A percentile compares a stretch with the other conserved stretches of the same genome.
These are phyloP conservation scores for Fusarium staphyleae DNA, from an alignment of 2,329 filamentous ascomycete species.

Conservation along the genomic window DNA sequence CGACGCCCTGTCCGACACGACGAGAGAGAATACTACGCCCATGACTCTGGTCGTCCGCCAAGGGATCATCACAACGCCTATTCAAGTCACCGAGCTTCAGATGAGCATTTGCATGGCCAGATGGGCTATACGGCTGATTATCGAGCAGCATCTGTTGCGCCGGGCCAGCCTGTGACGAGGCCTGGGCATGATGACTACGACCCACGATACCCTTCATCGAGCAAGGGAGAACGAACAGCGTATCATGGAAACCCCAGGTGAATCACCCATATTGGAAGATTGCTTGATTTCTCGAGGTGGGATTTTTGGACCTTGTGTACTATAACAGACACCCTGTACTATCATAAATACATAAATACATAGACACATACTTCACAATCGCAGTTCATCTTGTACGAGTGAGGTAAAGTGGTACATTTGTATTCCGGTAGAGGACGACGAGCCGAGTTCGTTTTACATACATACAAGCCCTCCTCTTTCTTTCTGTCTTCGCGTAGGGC, in stretches of 20 bases:
- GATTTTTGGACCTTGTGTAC: neutral
- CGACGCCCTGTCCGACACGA: conserved; percentile 50
- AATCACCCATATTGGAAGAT: neutral
- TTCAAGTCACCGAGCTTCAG: conserved; percentile 9
- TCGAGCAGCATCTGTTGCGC: conserved; percentile 4
- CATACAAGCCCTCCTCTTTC: conserved; percentile 36
- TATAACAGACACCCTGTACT: neutral
- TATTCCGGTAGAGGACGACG: conserved; percentile 40
- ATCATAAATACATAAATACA: neutral
- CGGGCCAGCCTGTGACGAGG: neutral
- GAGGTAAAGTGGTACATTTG: conserved; percentile 36
- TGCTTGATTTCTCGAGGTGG: neutral
- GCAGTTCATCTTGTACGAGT: neutral
- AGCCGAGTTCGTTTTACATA: conserved; percentile 40
- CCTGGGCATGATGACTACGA: conserved; percentile 53
- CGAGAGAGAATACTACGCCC: conserved; percentile 37
- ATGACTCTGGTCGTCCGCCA: conserved; percentile 23
- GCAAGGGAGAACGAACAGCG: conserved; percentile 1
- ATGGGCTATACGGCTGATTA: conserved; percentile 7
- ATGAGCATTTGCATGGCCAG: neutral
- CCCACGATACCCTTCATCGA: conserved; percentile 48
- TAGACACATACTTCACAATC: neutral
- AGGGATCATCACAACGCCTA: conserved; percentile 16
- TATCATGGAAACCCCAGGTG: conserved; percentile 10
- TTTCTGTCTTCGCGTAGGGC: conserved; percentile 25